These are phyloP conservation scores for Phytophthora gonapodyides DNA, from an alignment of 352 stramenopile genomes.

Conservation along the genomic window DNA sequence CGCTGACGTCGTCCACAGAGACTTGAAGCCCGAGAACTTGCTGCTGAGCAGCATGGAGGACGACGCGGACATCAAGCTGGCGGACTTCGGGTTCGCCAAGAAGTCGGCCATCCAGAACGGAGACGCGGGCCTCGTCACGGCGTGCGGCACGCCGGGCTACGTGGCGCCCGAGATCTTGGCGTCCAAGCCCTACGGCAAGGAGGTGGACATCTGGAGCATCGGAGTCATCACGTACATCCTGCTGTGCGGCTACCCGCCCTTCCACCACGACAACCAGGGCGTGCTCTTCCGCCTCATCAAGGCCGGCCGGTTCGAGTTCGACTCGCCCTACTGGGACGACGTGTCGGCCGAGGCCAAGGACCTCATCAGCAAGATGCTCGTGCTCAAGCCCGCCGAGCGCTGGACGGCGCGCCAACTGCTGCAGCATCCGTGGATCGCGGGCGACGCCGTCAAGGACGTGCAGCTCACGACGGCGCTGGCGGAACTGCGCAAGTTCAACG, in stretches of 20 bases:
- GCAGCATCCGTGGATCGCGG: conserved; percentile 91
- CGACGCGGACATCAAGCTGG: conserved; percentile 83
- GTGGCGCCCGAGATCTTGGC: conserved; percentile 82
- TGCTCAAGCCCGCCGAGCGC: conserved; percentile 83
- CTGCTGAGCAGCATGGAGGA: conserved; percentile 80
- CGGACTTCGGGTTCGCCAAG: conserved; percentile 87
- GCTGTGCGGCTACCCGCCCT: conserved; percentile 83
- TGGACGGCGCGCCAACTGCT: conserved; percentile 75
- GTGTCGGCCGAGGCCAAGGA: conserved; percentile 81
- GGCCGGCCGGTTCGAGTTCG: conserved; percentile 68
- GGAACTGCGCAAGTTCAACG: conserved; percentile 93
- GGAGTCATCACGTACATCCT: conserved; percentile 91
- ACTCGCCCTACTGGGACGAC: conserved; percentile 83
- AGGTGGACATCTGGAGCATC: conserved; percentile 90
- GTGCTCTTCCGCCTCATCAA: conserved; percentile 85
- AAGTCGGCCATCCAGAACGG: conserved; percentile 57
- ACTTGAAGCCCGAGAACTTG: conserved; percentile 98
- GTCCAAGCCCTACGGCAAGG: conserved; percentile 72
- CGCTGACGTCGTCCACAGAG: conserved; percentile 90
- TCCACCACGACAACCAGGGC: conserved; percentile 92
- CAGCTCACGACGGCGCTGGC: conserved; percentile 86
- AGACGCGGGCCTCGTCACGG: conserved; percentile 55
- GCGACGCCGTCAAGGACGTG: conserved; percentile 62
- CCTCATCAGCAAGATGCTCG: conserved; percentile 90
- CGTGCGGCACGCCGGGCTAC: conserved; percentile 78